Evolutionary conservation across 345 rosid species (phyloP).

Genomic region (Raphanus raphanistrum): DNA sequence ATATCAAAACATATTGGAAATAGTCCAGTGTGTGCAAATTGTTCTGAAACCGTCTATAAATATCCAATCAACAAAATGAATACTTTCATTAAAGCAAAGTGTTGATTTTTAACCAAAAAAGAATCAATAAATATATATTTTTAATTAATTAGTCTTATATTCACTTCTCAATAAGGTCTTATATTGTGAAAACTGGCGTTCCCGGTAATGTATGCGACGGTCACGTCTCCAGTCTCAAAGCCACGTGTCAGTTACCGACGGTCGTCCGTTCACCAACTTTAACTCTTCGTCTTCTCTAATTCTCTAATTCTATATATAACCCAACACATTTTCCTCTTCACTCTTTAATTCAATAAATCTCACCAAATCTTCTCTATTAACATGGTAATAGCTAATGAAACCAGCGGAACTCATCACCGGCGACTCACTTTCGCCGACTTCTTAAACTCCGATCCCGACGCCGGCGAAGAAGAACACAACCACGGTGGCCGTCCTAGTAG

Average conservation of each 20-base stretch:
- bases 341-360: conserved; percentile 22
- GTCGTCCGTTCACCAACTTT: conserved; percentile 33
- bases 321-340: neutral
- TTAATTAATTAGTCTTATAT: neutral
- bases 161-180: conserved; percentile 1
- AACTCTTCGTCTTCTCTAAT: neutral
- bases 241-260: conserved; percentile 40
- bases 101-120: neutral
- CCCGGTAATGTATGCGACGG: conserved; percentile 6
- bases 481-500: conserved; percentile 21
- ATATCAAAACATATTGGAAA: neutral
- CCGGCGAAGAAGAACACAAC: conserved; percentile 29
- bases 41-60: neutral
- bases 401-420: conserved; percentile 31
- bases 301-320: conserved; percentile 13
- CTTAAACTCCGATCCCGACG: conserved; percentile 50
- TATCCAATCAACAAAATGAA: neutral
- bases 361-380: conserved; percentile 9
- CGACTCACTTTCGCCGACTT: conserved; percentile 61
- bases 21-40: neutral
- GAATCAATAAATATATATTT: neutral
- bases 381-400: conserved; percentile 31
- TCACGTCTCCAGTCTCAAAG: conserved; percentile 28
- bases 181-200: conserved; percentile 27
- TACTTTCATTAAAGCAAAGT: neutral